Base-by-base conservation (phyloP, 352 stramenopile species). In the Phytophthora colocasiae region DNA sequence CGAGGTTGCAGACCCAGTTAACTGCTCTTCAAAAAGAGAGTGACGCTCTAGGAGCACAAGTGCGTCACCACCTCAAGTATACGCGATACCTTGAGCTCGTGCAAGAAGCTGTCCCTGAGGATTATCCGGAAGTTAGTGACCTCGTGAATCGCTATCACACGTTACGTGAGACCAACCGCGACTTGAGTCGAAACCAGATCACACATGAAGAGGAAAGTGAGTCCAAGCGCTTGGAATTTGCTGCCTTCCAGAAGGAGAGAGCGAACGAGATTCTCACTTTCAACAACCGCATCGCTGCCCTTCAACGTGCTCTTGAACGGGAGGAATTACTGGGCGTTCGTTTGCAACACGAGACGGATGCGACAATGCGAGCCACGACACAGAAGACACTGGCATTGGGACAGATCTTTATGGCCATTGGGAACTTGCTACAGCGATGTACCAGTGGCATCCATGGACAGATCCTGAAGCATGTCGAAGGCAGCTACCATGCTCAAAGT, bases 241-340 rank as follows among this genome's bases (percentile, higher is more conserved):
- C 84, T 17, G 84, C 69, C 17, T 97, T 93, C 75, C 91, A 93
- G 58, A 97, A 97, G 56, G 89, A 97, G 60, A 83, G 87, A 29
- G 82, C 86, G 7, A 98, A 98, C 54, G 92, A 98, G 51, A 96
- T 98, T n/a, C 69, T 98, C 6, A 97, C 91, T 47, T 90, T 88
- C 45, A 97, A 97, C 78, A 98, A 98, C 71, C 78, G 83, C 56
- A 96, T 98, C 65, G 91, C 90, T 8, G 85, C 83, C 9, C 50
- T 98, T 12, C 90, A 98, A 58, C 78, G 92, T 12, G 77, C 85
- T 39, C 68, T 97, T 1, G 89, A 97, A 58, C 70, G 58, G 3
- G 81, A 84, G 31, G 89, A 96, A 55, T 60, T 84, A 4, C 74
- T 79, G 6, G 86, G 84, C 19, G 80, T 96, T 8, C 79, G 85